Percentiles rank a stretch among this genome's conserved stretches.
Evolutionary conservation across 495 filamentous ascomycete genomes (phyloP).

Genomic region (Pseudomonodictys pantanalensis): DNA sequence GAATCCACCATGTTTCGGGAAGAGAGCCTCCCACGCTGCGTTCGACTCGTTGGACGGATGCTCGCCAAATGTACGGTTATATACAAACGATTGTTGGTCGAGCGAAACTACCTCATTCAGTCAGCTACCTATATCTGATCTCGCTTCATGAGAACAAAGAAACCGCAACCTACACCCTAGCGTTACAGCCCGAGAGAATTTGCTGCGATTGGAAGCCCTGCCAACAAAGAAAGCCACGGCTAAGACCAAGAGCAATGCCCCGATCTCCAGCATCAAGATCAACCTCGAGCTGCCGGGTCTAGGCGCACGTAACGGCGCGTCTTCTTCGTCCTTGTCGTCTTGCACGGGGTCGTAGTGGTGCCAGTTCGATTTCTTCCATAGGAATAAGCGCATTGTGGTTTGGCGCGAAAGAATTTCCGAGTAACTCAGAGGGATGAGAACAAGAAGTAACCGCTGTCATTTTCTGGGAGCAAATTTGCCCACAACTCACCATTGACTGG

Average conservation of each 20-base stretch:
- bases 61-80: background rate
- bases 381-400: background rate
- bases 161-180: no score
- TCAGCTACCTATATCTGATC: background rate
- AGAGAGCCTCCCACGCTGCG: background rate
- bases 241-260: background rate
- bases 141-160: background rate
- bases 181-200: background rate
- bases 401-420: background rate
- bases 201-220: background rate
- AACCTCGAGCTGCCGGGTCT: background rate
- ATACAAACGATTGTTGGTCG: background rate
- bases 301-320: background rate
- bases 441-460: background rate
- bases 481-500: no score
- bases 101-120: background rate
- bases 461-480: background rate
- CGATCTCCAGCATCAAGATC: background rate
- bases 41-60: background rate
- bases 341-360: background rate
- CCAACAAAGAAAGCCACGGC: background rate
- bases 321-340: background rate
- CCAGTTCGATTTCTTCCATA: background rate
- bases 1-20: conserved; percentile 2
- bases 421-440: background rate